Evolutionary conservation across 768 basidiomycete species (phyloP).

Genomic region (Lactifluus volemus): DNA sequence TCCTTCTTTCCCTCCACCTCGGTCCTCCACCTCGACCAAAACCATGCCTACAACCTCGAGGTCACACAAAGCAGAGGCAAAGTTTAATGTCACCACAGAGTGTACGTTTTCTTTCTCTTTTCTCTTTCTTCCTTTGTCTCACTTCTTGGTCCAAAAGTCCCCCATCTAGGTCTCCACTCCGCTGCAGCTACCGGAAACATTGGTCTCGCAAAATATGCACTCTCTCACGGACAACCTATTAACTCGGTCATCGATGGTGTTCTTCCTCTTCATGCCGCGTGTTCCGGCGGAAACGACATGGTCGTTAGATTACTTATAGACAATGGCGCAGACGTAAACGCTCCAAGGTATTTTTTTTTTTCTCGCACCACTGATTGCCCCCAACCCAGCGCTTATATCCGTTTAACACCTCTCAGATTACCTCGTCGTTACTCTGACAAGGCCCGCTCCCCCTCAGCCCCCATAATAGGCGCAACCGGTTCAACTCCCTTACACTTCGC

Average conservation of each 20-base stretch:
- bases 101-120: conserved; percentile 28
- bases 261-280: conserved; percentile 93
- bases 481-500: conserved; percentile 96
- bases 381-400: background rate
- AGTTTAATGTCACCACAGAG: conserved; percentile 47
- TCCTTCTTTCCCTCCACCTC: background rate
- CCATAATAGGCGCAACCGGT: conserved; percentile 76
- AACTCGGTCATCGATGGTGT: conserved; percentile 95
- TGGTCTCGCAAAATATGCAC: conserved; percentile 87
- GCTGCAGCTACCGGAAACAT: conserved; percentile 82
- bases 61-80: conserved; percentile 34
- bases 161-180: conserved; percentile 67
- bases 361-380: background rate
- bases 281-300: conserved; percentile 79
- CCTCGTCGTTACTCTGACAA: conserved; percentile 69
- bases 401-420: conserved; percentile 35
- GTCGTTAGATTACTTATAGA: conserved; percentile 88
- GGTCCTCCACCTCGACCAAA: background rate
- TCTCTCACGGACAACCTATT: conserved; percentile 90
- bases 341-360: conserved; percentile 52
- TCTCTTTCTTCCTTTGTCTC: background rate
- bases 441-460: conserved; percentile 53
- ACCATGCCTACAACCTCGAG: conserved; percentile 32
- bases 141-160: conserved; percentile 37
- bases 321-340: conserved; percentile 96